A percentile compares a stretch with the other conserved stretches of the same genome.
phyloP scores from a whole-genome alignment of 2,329 filamentous ascomycete genomes.

The Cytospora piceicola region DNA sequence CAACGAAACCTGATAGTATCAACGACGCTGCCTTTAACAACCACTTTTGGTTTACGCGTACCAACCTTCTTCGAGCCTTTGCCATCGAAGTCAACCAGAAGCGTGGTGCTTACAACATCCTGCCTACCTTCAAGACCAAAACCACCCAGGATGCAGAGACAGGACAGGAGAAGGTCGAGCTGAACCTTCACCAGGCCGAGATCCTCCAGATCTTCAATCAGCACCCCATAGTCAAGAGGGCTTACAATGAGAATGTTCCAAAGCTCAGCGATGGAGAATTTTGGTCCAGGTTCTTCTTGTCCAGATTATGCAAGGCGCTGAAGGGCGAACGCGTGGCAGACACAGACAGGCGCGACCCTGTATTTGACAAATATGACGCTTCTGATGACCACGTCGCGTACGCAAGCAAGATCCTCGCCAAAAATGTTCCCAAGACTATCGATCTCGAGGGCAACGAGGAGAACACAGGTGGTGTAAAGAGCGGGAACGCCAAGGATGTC shows the following conservation, averaged over 20 bases:
- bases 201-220: constrained; percentile 92
- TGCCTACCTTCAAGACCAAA: constrained; percentile 80
- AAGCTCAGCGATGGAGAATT: constrained; percentile 80
- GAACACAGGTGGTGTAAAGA: constrained; percentile 81
- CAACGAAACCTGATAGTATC: constrained; percentile 83
- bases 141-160: constrained; percentile 62
- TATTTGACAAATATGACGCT: constrained; percentile 86
- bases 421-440: constrained; percentile 84
- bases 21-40: constrained; percentile 79
- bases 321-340: constrained; percentile 86
- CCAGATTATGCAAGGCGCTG: constrained; percentile 85
- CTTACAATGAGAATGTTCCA: constrained; percentile 93
- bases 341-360: constrained; percentile 72
- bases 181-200: constrained; percentile 76
- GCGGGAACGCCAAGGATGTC: constrained; percentile 83
- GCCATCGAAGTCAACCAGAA: constrained; percentile 87
- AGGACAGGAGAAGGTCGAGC: constrained; percentile 76
- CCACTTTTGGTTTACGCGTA: constrained; percentile 92
- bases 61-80: constrained; percentile 84
- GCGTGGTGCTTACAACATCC: constrained; percentile 88
- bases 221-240: constrained; percentile 84
- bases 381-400: constrained; percentile 65
- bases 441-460: constrained; percentile 94
- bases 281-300: constrained; percentile 94
- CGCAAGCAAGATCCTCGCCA: constrained; percentile 58